Percentiles rank a stretch among this genome's conserved stretches.
Conservation (phyloP, 2,329 filamentous ascomycete species). For the Xylaria sp. region DNA sequence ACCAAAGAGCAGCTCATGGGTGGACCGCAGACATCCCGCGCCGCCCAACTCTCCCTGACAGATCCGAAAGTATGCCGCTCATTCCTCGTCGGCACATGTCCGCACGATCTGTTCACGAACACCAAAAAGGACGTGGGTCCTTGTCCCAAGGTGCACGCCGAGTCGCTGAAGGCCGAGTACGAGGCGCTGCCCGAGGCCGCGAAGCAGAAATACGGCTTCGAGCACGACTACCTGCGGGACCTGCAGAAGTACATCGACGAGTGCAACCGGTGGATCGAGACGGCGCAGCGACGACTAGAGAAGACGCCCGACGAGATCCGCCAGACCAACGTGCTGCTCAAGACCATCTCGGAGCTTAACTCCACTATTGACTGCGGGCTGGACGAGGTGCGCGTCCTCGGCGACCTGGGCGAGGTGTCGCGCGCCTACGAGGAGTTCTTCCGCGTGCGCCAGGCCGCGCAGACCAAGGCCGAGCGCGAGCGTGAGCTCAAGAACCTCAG, state of each 20-base stretch:
- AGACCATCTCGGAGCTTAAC: constrained; percentile 83
- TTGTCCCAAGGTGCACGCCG: constrained; percentile 88
- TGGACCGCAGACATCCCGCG: constrained; percentile 75
- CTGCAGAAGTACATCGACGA: constrained; percentile 97
- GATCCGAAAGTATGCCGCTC: constrained; percentile 96
- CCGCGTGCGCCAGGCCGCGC: constrained; percentile 81
- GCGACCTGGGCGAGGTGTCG: constrained; percentile 81
- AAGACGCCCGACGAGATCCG: constrained; percentile 98
- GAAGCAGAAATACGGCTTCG: constrained; percentile 84
- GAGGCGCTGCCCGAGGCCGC: constrained; percentile 76
- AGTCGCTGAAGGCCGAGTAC: constrained; percentile 89
- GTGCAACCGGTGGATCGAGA: constrained; percentile 93
- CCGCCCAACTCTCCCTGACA: constrained; percentile 84
- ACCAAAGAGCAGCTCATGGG: constrained; percentile 88
- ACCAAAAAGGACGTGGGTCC: constrained; percentile 96
- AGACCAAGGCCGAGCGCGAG: constrained; percentile 84
- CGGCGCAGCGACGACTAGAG: constrained; percentile 87
- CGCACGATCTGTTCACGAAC: constrained; percentile 99
- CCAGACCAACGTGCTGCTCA: constrained; percentile 90
- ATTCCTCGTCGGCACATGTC: constrained; percentile 92
- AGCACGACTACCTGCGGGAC: constrained; percentile 96
- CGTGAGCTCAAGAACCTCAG: constrained; percentile 88
- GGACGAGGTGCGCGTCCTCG: constrained; percentile 85
- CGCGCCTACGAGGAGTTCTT: constrained; percentile 88
- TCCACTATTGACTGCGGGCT: constrained; percentile 83